Evolutionary conservation across 164 flowering plant genomes (phyloP).

Genomic region (Echeveria elegans): DNA sequence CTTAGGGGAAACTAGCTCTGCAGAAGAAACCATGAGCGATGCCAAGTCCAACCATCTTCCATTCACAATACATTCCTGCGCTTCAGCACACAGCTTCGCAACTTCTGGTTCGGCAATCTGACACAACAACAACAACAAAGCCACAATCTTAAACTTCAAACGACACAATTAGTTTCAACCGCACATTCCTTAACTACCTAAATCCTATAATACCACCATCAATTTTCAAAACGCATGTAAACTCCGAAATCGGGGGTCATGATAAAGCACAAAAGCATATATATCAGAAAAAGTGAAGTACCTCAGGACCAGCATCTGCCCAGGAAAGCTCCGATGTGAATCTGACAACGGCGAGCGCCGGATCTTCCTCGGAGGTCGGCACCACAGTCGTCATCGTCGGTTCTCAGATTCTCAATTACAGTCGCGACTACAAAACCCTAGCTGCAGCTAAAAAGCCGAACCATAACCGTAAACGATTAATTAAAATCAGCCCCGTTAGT

Average conservation of each 20-base stretch:
- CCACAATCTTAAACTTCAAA: neutral
- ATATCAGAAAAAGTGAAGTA: conserved; percentile 10
- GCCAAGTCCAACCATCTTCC: conserved; percentile 83
- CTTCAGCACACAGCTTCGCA: conserved; percentile 57
- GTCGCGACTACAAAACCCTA: conserved; percentile 5
- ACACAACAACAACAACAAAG: neutral
- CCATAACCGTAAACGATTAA: neutral
- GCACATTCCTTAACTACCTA: too few species aligned
- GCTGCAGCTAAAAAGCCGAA: neutral
- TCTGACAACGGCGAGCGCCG: conserved; percentile 66
- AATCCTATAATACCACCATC: too few species aligned
- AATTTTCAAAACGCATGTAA: too few species aligned
- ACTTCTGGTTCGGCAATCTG: conserved; percentile 79
- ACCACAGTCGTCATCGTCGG: conserved; percentile 68
- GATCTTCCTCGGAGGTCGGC: conserved; percentile 83
- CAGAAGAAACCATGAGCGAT: conserved; percentile 78
- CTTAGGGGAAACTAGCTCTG: conserved; percentile 66
- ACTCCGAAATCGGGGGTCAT: neutral
- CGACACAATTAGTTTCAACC: neutral
- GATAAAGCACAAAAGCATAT: neutral
- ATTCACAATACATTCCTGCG: conserved; percentile 63
- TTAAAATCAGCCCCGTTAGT: too few species aligned
- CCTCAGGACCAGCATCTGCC: conserved; percentile 99
- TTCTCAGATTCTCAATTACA: conserved; percentile 2
- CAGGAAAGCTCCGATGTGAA: conserved; percentile 80